Evolutionary conservation across 2,329 filamentous ascomycete genomes (phyloP).

Genomic region (Stachybotrys chlorohalonatus): DNA sequence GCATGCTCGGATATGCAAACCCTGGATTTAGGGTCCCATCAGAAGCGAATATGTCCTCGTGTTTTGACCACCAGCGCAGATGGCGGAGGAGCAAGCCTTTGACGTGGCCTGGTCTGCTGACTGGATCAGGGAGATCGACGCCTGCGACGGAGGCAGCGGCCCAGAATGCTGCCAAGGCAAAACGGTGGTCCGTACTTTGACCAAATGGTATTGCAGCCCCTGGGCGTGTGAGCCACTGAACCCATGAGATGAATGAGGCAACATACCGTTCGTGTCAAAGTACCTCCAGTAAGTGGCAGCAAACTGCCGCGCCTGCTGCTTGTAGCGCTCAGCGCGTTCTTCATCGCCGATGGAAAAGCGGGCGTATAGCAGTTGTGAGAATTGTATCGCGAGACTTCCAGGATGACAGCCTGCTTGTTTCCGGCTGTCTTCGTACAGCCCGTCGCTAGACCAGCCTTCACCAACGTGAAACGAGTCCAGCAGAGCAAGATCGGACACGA

Average conservation of each 20-base stretch:
- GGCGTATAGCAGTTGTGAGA: conserved; percentile 35
- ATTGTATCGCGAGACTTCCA: conserved; percentile 43
- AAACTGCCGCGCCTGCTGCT: conserved; percentile 28
- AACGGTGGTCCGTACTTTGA: conserved; percentile 38
- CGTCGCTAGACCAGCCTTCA: conserved; percentile 37
- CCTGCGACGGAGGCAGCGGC: conserved; percentile 31
- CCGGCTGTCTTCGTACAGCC: conserved; percentile 22
- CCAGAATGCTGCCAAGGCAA: conserved; percentile 38
- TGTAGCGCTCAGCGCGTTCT: conserved; percentile 23
- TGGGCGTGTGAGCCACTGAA: conserved; percentile 8
- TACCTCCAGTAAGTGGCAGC: conserved; percentile 33
- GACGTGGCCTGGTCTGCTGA: conserved; percentile 25
- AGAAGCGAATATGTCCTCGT: conserved; percentile 31
- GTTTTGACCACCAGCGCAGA: conserved; percentile 36
- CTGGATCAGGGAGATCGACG: conserved; percentile 23
- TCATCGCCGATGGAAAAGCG: conserved; percentile 31
- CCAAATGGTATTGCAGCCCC: conserved; percentile 41
- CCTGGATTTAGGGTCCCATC: conserved; percentile 40
- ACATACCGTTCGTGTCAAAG: conserved; percentile 32
- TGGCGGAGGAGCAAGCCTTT: conserved; percentile 40
- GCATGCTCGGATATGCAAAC: conserved; percentile 34
- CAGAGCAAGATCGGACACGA: conserved; percentile 3
- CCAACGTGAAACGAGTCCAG: conserved; percentile 33
- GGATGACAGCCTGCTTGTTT: conserved; percentile 41
- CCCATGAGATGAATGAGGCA: too few species aligned